Evolutionary conservation across 768 basidiomycete genomes (phyloP).

Genomic region (Pleurotus salmoneostramineus): DNA sequence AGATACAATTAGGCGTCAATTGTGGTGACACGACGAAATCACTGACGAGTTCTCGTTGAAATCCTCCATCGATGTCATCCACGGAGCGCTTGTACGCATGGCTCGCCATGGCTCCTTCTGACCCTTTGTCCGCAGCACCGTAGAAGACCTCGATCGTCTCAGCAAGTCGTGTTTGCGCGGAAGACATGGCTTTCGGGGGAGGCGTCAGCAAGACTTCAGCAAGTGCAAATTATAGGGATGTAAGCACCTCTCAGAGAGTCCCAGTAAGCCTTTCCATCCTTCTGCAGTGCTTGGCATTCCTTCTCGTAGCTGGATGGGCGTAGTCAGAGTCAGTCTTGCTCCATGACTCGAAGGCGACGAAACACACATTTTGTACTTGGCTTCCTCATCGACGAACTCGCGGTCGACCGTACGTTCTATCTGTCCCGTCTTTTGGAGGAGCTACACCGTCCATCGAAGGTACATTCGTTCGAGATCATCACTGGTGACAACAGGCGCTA

Average conservation of each 20-base stretch:
- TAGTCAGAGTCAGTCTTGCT: not conserved
- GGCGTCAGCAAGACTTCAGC: not conserved
- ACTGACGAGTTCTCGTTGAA: constrained; percentile 81
- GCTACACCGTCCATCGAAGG: constrained; percentile 34
- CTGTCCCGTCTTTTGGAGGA: constrained; percentile 97
- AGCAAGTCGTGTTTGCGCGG: constrained; percentile 88
- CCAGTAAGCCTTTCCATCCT: constrained; percentile 91
- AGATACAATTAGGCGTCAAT: not conserved
- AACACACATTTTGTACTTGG: constrained; percentile 83
- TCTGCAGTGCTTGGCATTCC: constrained; percentile 89
- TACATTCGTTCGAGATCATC: constrained; percentile 14
- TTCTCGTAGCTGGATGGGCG: constrained; percentile 77
- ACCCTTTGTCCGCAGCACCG: constrained; percentile 73
- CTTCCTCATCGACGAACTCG: constrained; percentile 91
- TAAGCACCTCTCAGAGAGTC: constrained; percentile 85
- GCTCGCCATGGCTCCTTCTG: constrained; percentile 94
- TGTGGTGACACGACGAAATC: not conserved
- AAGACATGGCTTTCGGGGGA: constrained; percentile 75
- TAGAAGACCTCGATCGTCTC: constrained; percentile 95
- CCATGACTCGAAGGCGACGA: not conserved
- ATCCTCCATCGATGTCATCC: constrained; percentile 85
- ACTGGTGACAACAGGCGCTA: constrained; percentile 11
- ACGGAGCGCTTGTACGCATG: constrained; percentile 95
- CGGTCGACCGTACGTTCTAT: constrained; percentile 94
- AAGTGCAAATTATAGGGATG: not conserved